A percentile compares a stretch with the other conserved stretches of the same genome.
Evolutionary conservation across 371 early-diverging fungal genomes (phyloP).

Genomic region (Zancudomyces culisetae): DNA sequence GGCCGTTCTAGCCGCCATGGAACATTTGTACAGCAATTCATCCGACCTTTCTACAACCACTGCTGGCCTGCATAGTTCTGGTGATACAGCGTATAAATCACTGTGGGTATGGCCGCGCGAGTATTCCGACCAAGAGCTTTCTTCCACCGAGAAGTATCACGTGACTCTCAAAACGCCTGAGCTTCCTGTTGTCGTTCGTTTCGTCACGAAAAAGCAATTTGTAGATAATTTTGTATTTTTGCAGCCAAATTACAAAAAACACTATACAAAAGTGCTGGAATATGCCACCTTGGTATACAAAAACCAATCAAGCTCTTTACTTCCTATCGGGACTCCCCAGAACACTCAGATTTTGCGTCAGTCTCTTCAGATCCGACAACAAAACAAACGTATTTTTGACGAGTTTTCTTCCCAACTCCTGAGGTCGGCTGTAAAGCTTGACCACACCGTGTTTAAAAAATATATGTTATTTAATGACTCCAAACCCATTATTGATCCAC

Average conservation of each 20-base stretch:
- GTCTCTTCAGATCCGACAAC: neutral
- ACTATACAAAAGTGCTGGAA: neutral
- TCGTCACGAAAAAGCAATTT: neutral
- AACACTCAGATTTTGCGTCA: neutral
- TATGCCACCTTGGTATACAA: no score
- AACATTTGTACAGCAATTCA: neutral
- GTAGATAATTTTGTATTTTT: neutral
- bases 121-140: no score
- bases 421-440: neutral
- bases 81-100: neutral
- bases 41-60: neutral
- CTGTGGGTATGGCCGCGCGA: no score
- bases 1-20: neutral
- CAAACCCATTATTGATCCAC: neutral
- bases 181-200: neutral
- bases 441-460: neutral
- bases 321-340: neutral
- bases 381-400: neutral
- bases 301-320: no score
- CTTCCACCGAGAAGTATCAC: neutral
- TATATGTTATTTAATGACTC: neutral
- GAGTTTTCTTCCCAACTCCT: no score
- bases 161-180: neutral
- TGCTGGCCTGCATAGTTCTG: neutral
- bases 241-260: neutral